Base-by-base conservation (phyloP, 1,284 basidiomycete genomes). In the Spongiforma sp. region DNA sequence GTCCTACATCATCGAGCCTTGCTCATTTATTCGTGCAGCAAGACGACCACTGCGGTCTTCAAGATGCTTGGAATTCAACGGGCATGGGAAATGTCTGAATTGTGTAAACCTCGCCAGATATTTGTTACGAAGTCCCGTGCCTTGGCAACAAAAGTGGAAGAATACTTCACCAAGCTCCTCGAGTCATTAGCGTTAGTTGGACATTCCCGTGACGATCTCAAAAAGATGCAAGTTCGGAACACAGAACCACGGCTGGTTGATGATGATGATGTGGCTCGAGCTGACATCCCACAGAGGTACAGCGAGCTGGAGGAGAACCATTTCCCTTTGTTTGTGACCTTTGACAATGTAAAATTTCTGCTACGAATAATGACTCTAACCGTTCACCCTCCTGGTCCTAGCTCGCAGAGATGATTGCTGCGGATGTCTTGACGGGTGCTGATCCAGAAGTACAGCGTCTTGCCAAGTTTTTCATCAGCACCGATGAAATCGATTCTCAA, bases 1-100 rank as follows among this genome's bases (percentile, higher is more conserved):
- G 3, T 12, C 21, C 3, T 21, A n/a, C 0, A n/a, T 24, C 39
- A 56, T 52, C 10, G 52, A 19, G 1, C 43, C 48, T 48, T 21
- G 57, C 66, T 61, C 24, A 67, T 60, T 62, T 24, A 54, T 24
- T n/a, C 5, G 2, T 15, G 11, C 57, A 90, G 89, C 7, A 91
- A 93, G 82, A 93, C 89, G 0, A 91, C 89, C 0, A 90, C 89
- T 0, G 89, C 91, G 84, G 76, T 91, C 0, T 89, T 88, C 80
- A 90, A 90, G 76, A 91, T 91, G 83, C 77, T 91, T 7, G 83
- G 85, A 7, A 83, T 91, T 10, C 87, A 91, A 68, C 79, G 83
- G 14, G 78, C 81, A 2, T 86, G 82, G 75, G 77, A 83, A 19
- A 5, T 32, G 36, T 56, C 61, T 4, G 69, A 69, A 8, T 69